These are phyloP conservation scores for Xylaria sp. DNA, from an alignment of 2,329 filamentous ascomycete genomes.

Conservation along the genomic window DNA sequence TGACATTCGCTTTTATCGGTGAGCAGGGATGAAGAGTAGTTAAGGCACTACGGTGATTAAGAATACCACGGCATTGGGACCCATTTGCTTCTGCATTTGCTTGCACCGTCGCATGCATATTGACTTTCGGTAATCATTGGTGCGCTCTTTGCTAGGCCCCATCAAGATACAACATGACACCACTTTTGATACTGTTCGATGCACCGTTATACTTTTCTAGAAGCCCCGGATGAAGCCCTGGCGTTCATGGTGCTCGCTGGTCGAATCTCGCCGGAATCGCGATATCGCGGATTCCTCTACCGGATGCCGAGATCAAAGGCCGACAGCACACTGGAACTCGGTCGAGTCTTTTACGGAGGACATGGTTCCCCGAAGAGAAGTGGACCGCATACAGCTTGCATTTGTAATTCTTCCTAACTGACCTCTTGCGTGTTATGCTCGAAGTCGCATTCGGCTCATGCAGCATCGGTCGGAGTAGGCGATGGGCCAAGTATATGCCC, in stretches of 20 bases:
- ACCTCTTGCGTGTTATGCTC: background rate
- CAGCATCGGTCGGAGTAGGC: slow-evolving; percentile 28
- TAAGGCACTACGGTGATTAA: slow-evolving; percentile 6
- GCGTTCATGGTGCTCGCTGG: slow-evolving; percentile 15
- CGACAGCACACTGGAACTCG: background rate
- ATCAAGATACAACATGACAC: slow-evolving; percentile 23
- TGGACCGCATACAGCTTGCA: background rate
- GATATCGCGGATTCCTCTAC: slow-evolving; percentile 11
- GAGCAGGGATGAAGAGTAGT: background rate
- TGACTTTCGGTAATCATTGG: slow-evolving; percentile 19
- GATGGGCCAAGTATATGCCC: slow-evolving; percentile 15
- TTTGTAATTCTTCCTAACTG: background rate
- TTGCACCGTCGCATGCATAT: slow-evolving; percentile 17
- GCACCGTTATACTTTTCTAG: slow-evolving; percentile 14
- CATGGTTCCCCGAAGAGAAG: background rate
- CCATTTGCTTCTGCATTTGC: slow-evolving; percentile 17
- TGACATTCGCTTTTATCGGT: slow-evolving; percentile 8
- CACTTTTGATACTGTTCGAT: slow-evolving; percentile 4
- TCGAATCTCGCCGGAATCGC: slow-evolving; percentile 9
- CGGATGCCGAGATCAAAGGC: slow-evolving; percentile 1
- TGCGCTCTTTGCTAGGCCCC: slow-evolving; percentile 4
- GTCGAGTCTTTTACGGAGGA: background rate
- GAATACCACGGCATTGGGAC: slow-evolving; percentile 29
- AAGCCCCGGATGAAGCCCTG: slow-evolving; percentile 6
- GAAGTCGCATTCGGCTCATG: background rate